Evolutionary conservation across 805 yeast species (phyloP).

Genomic region (Sugiyamaella qingdaonensis): DNA sequence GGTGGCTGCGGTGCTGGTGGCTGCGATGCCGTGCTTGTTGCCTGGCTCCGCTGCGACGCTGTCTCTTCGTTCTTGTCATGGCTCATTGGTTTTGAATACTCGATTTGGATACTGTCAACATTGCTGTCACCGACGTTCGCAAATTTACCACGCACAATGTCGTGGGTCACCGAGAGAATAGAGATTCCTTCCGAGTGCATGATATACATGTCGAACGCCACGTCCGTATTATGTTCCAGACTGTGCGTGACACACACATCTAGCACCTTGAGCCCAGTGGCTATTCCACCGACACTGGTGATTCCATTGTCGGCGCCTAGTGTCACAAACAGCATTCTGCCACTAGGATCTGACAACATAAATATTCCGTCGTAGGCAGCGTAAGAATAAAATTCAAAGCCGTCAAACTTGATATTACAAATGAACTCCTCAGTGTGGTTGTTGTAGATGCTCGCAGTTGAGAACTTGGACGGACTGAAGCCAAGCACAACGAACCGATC

Average conservation of each 20-base stretch:
- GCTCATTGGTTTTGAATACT: not conserved
- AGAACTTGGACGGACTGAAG: too few species aligned
- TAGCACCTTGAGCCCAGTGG: constrained; percentile 7
- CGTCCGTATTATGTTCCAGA: constrained; percentile 7
- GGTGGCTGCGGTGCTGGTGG: not conserved
- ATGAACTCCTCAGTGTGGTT: not conserved
- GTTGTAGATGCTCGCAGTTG: not conserved
- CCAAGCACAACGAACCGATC: not conserved
- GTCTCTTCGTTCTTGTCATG: not conserved
- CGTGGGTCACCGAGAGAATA: constrained; percentile 15
- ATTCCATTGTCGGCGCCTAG: not conserved
- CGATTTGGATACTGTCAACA: not conserved
- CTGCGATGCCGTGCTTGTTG: not conserved
- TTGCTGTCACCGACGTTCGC: not conserved
- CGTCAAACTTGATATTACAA: not conserved
- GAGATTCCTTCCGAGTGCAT: constrained; percentile 20
- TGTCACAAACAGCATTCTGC: not conserved
- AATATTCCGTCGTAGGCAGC: not conserved
- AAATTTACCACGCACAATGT: not conserved
- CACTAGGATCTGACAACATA: not conserved
- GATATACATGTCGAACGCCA: constrained; percentile 19
- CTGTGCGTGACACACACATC: constrained; percentile 14
- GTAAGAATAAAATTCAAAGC: not conserved
- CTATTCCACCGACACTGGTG: not conserved
- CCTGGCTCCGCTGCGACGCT: not conserved